Base-by-base conservation (phyloP, 2,329 filamentous ascomycete species). In the Aspergillus tamarii region DNA sequence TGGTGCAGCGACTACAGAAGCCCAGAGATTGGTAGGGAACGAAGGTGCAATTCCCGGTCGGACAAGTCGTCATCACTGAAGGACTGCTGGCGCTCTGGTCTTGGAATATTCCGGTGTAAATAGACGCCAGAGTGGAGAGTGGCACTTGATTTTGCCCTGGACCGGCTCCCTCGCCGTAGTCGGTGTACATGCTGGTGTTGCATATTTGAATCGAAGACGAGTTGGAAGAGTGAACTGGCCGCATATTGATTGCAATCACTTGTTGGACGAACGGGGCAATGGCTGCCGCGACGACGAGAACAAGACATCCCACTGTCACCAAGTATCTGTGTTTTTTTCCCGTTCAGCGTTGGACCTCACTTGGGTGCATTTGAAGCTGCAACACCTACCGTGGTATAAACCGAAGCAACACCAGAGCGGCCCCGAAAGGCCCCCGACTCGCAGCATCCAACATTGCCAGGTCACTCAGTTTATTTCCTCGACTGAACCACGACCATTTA, bases 401-500 rank as follows among this genome's bases (percentile, higher is more conserved):
- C 9, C 63, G 66, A 14, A 71, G 66, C 9, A 78, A 62, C 23
- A 77, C 70, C 43, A 70, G 64, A 9, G 72, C 57, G 9, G 72
- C 70, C 5, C 76, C 76, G 63, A 69, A 67, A 2, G 72, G 66
- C 5, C 76, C 75, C 55, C 75, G 69, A 64, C 73, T 76, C 10
- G 76, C 77, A 12, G 72, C 68, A 66, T 79, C 77, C 28, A 77
- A 70, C 5, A 67, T 57, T 6, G 72, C 66, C 46, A 79, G 68
- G 62, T 79, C 75, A 41, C 69, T 70, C 39, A 78, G 45, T 48
- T 70, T 69, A 43, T 71, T 69, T 21, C 65, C 52, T 36, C 61
- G 57, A 57, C 63, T 68, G 55, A 77, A 78, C 74, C 75, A 78
- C 2, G 72, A 68, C 75, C 75, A 78, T 63, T 78, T 78, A 10